These are phyloP conservation scores for Murraya paniculata DNA, from an alignment of 345 rosid genomes.

Conservation along the genomic window DNA sequence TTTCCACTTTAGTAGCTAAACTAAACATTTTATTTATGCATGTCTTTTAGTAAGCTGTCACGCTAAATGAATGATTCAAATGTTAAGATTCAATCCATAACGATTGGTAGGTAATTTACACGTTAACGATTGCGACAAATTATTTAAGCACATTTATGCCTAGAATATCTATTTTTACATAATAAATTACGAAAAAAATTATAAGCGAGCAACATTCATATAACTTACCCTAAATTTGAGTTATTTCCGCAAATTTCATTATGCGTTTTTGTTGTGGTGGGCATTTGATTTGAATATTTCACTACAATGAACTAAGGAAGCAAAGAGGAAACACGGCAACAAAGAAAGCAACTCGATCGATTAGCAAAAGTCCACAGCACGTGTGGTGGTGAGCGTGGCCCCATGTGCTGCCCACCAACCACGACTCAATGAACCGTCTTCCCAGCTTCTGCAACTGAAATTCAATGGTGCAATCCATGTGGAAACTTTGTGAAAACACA, in stretches of 20 bases:
- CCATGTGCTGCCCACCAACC: slow-evolving; percentile 42
- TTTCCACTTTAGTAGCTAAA: background rate
- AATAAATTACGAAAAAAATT: too few species aligned
- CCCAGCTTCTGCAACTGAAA: slow-evolving; percentile 3
- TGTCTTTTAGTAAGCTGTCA: too few species aligned
- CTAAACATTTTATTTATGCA: too few species aligned
- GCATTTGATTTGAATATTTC: too few species aligned
- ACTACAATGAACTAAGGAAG: background rate
- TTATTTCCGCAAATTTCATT: too few species aligned
- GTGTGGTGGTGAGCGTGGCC: slow-evolving; percentile 15
- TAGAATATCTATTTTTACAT: too few species aligned
- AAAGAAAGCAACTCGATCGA: background rate
- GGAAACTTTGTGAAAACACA: background rate
- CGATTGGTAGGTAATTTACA: background rate
- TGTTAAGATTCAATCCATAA: background rate
- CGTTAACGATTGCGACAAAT: background rate
- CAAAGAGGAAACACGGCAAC: background rate
- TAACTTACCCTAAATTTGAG: too few species aligned
- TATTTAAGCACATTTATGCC: too few species aligned
- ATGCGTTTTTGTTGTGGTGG: too few species aligned
- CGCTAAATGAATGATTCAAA: too few species aligned
- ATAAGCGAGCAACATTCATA: too few species aligned
- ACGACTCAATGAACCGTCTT: slow-evolving; percentile 7
- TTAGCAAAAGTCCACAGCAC: background rate
- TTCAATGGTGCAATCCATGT: slow-evolving; percentile 30